Evolutionary conservation across 495 filamentous ascomycete species (phyloP).

Genomic region (Elasticomyces elasticus): DNA sequence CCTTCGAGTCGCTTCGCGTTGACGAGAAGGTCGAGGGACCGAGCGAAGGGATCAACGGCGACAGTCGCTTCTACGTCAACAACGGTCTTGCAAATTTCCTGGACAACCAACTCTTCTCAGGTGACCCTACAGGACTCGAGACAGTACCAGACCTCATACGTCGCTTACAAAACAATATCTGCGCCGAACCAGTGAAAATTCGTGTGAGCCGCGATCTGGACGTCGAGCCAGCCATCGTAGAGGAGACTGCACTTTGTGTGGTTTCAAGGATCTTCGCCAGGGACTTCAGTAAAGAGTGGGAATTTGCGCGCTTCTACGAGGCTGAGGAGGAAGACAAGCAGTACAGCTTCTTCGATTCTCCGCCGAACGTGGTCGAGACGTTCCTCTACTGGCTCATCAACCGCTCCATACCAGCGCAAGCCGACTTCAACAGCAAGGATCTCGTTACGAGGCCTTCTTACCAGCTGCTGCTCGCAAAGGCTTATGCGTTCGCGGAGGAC

Average conservation of each 20-base stretch:
- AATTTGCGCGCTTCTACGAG: neutral
- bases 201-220: neutral
- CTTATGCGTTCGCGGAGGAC: neutral
- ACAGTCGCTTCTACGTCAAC: neutral
- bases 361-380: neutral
- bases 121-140: neutral
- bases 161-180: neutral
- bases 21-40: too few relatives aligned
- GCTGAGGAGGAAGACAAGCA: neutral
- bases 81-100: neutral
- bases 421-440: neutral
- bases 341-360: neutral
- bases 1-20: neutral
- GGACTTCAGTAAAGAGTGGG: neutral
- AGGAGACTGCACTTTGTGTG: neutral
- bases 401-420: neutral
- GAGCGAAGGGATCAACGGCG: too few relatives aligned
- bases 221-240: neutral
- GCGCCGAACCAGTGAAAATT: slow-evolving; percentile 1
- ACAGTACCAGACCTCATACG: neutral
- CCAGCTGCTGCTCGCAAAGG: neutral
- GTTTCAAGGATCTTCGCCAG: neutral
- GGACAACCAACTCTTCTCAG: neutral
- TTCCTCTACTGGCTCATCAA: slow-evolving; percentile 5
- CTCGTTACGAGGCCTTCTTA: neutral